phyloP scores from a whole-genome alignment of 2,329 filamentous ascomycete species.

The Ciborinia camelliae region DNA sequence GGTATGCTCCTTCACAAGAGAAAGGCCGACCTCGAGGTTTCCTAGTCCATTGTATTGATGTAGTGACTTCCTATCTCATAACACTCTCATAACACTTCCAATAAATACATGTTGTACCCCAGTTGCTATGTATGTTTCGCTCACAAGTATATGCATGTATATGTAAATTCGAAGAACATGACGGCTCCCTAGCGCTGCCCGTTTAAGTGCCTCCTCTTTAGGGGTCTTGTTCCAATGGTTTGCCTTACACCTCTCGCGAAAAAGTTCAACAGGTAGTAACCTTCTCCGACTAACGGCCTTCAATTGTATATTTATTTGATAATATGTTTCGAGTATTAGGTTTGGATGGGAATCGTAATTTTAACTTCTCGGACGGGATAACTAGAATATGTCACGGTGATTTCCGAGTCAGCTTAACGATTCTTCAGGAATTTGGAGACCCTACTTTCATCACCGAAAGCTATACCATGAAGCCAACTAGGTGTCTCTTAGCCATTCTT shows the following conservation, averaged over 20 bases:
- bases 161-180: not conserved
- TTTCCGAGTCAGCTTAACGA: not conserved
- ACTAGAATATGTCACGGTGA: not conserved
- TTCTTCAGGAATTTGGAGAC: rapidly evolving
- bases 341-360: not conserved
- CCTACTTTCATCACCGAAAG: no score
- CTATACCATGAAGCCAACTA: no score
- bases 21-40: no score
- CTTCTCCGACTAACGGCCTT: rapidly evolving
- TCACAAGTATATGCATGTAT: rapidly evolving
- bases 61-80: not conserved
- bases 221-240: no score
- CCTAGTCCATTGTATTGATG: no score
- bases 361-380: no score
- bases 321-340: not conserved
- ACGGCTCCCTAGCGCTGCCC: not conserved
- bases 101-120: not conserved
- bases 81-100: not conserved
- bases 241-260: no score
- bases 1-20: no score
- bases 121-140: not conserved
- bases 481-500: no score
- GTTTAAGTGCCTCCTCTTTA: rapidly evolving
- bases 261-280: no score
- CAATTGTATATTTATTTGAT: rapidly evolving